Evolutionary conservation across 1,284 basidiomycete species (phyloP).

Genomic region (Ganoderma sinense): DNA sequence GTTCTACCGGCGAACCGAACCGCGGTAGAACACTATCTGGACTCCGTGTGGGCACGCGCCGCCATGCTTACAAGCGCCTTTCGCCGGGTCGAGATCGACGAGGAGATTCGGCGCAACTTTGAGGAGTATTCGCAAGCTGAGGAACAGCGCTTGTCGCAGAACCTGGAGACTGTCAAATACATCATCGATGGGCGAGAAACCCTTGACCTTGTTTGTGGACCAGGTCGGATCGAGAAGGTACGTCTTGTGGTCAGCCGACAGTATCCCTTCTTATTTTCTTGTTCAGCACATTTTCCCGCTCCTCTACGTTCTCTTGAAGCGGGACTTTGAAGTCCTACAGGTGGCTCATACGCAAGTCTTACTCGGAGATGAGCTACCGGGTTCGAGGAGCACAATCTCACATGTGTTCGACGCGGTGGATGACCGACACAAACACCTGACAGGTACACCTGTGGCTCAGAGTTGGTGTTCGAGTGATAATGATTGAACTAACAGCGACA

Average conservation of each 20-base stretch:
- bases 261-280: neutral
- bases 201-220: conserved; percentile 32
- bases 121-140: conserved; percentile 27
- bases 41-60: conserved; percentile 7
- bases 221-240: conserved; percentile 35
- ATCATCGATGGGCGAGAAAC: conserved; percentile 36
- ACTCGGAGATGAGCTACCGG: conserved; percentile 24
- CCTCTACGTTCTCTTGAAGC: conserved; percentile 34
- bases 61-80: conserved; percentile 8
- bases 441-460: neutral
- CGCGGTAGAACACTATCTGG: conserved; percentile 24
- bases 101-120: conserved; percentile 19
- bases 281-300: conserved; percentile 35
- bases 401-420: conserved; percentile 9
- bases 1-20: conserved; percentile 28
- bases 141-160: conserved; percentile 29
- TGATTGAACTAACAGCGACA: neutral
- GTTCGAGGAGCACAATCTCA: conserved; percentile 13
- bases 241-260: neutral
- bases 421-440: neutral
- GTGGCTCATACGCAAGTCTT: conserved; percentile 28
- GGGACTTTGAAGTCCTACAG: conserved; percentile 34
- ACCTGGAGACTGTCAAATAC: conserved; percentile 34
- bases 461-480: neutral
- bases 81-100: conserved; percentile 14